Evolutionary conservation across 164 flowering plant species (phyloP), one percentile per base, ranked within the genome.

Genomic region (Protea cynaroides): DNA sequence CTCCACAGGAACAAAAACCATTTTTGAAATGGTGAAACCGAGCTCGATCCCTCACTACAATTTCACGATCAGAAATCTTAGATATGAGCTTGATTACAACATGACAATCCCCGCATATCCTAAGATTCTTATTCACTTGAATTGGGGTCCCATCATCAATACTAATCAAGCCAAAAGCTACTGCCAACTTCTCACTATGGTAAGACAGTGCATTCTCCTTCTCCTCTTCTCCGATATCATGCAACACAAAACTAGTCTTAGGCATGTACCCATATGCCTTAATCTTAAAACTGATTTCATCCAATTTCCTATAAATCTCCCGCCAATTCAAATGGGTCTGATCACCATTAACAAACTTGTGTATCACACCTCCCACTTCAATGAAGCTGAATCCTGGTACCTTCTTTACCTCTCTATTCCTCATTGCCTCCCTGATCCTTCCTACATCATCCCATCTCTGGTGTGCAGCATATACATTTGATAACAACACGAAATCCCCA

Each of bases 21-120:
- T 80, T 83, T 63, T 60, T 80, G 71, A 90, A 93, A 55, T 74
- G 74, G 50, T 90, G 97, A 69, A 90, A 93, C 63, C 97, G 79
- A 22, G 86, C 81, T 34, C 96, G 77, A 71, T 93, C 97, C 74
- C 97, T 80, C 34, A 89, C 91, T 7, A 88, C 73, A 62, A 93
- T 80, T 63, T 93, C 96, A 52, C 92, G 67, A n/a, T 69, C 74
- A 74, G 87, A 90, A 10, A 85, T 72, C 77, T 86, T 84, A 0
- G 98, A 85, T 25, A 91, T 71, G 55, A 86, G 79, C 78, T 91
- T 94, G 19, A 89, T 76, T 40, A 84, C 87, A 43, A 63, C 69
- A 78, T 94, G 97, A 69, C 96, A 94, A 67, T 94, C 97, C 25
- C 86, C 92, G 70, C 97, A 89, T 47, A 91, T 89, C 61, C 96